phyloP scores from a whole-genome alignment of 352 stramenopile genomes.

The Sclerospora graminicola region DNA sequence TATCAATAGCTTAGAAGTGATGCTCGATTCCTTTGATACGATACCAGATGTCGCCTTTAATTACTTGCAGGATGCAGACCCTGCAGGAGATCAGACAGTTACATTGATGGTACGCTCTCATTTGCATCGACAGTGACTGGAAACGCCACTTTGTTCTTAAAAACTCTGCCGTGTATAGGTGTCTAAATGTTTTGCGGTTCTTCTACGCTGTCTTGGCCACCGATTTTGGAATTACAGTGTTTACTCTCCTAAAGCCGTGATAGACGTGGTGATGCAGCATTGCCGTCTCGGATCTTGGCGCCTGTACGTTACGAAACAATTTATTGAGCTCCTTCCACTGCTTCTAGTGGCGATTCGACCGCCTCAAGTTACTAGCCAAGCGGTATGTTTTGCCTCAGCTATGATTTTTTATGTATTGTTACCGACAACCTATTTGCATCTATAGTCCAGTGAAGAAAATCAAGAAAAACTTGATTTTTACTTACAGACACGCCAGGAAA shows the following conservation, averaged over 20 bases:
- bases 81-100: slow-evolving; percentile 54
- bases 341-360: slow-evolving; percentile 64
- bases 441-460: slow-evolving; percentile 36
- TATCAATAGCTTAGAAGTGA: slow-evolving; percentile 55
- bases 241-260: slow-evolving; percentile 48
- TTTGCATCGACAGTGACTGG: background rate
- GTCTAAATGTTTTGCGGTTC: slow-evolving; percentile 65
- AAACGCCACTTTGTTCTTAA: background rate
- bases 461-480: slow-evolving; percentile 45
- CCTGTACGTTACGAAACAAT: slow-evolving; percentile 71
- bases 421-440: slow-evolving; percentile 1
- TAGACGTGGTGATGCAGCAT: slow-evolving; percentile 66
- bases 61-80: slow-evolving; percentile 65
- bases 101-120: slow-evolving; percentile 53
- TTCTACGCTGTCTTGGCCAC: slow-evolving; percentile 63
- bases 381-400: slow-evolving; percentile 8
- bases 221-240: slow-evolving; percentile 80
- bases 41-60: slow-evolving; percentile 82
- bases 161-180: slow-evolving; percentile 31
- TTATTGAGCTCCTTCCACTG: slow-evolving; percentile 60
- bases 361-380: slow-evolving; percentile 33
- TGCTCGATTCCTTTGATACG: slow-evolving; percentile 82
- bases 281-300: slow-evolving; percentile 49
- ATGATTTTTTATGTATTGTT: background rate
- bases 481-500: slow-evolving; percentile 37